Base-by-base conservation (phyloP, 2,329 filamentous ascomycete species). In the Zalaria sp. region DNA sequence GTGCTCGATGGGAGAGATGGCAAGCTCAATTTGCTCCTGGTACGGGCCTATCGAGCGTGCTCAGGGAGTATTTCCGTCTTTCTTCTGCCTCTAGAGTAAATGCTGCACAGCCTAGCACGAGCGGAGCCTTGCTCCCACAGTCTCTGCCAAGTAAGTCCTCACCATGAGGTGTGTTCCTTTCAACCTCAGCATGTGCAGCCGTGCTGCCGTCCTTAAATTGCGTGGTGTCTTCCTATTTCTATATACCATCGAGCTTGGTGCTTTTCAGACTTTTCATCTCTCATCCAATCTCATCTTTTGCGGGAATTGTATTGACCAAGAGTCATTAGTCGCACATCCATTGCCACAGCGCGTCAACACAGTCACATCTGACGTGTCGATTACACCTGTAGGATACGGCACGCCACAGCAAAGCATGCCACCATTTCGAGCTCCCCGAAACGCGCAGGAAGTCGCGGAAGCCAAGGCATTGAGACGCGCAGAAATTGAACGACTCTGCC, bases 1-100 rank as follows among this genome's bases (percentile, higher is more conserved):
- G 75, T 27, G 69, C 74, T 27, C 74, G 81, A 39, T 89, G 83
- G 79, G 83, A 87, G 55, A 80, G 77, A 52, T 89, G 81, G 76
- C 77, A 79, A 47, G 60, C 68, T 10, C 46, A 52, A 27, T 38
- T 55, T 34, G 50, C 51, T 35, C 47, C 50, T 18, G 53, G 55
- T 37, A 45, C 47, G 35, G 44, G 54, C 39, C 47, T 56, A 27
- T 45, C 49, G 26, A 49, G 51, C 31, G 48, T 52, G 43, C 52
- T 59, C 43, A 54, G 51, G 49, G 51, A 57, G 51, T 56, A 53
- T 53, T 54, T 58, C 49, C 48, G 47, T 39, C 42, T 48, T 46
- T 54, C 51, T 45, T 57, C 38, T 35, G 34, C 26, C 25, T 35
- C 34, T 27, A 4, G 28, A 8, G 32, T 41, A 44, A 32, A 28